Base-by-base conservation (phyloP, 192 early-diverging fungal species). In the Backusella sp. region DNA sequence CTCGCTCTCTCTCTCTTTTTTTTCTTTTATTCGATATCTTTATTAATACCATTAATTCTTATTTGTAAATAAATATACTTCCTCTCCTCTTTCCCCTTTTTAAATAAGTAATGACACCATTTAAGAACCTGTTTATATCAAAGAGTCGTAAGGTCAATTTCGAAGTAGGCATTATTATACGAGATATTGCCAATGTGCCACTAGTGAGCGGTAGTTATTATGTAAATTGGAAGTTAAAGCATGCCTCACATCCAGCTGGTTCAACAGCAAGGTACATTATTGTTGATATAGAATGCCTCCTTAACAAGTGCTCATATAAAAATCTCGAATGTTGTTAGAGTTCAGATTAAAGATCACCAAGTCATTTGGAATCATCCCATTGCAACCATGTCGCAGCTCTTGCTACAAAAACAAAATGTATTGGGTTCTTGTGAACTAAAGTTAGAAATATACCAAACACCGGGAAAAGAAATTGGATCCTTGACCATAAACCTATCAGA, bases 161-260 rank as follows among this genome's bases (percentile, higher is more conserved):
- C 75, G 79, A 88, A 53, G 83, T 89, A 66, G 74, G 73, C 37
- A 83, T 91, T 72, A 68, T 87, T 34, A 84, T 96, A 26, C 86
- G 93, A 73, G 95, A 96, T 78, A 81, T 96, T 62, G 88, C 87
- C 76, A 93, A 93, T 80, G 86, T 96, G 42, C 95, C 95, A 36
- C 91, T 92, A 66, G 90, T 94, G 21, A 86, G 82, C 73, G 95
- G 95, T 8, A 83, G 89, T 71, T 96, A 92, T 76, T 94, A 88
- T 81, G 88, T 88, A 46, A 95, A 94, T 77, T 96, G 93, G 93
- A 88, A 83, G 70, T 84, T 91, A 19, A 87, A 89, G 73, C 69
- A 86, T 77, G 83, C 83, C 14, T 77, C 76, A 28, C 68, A 74
- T 44, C 14, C 78, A 21, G 68, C 59, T 49, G 81, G 80, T 1